These are phyloP conservation scores for Thalia dealbata DNA, from an alignment of 176 grass and related monocot species.

Conservation along the genomic window DNA sequence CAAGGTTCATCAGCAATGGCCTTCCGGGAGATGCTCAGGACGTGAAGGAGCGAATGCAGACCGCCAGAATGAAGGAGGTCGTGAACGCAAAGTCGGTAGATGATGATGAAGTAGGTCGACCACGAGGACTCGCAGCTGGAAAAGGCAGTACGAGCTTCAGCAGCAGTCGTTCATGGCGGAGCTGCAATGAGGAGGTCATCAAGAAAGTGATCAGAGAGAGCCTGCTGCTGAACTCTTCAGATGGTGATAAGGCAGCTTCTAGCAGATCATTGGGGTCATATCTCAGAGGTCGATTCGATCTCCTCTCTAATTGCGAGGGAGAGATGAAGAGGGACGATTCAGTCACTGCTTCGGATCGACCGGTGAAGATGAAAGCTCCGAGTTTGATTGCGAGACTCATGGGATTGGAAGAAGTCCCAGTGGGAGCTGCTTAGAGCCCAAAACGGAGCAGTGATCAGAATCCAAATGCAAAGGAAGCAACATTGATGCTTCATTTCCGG, in stretches of 20 bases:
- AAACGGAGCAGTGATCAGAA: background rate
- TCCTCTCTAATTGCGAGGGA: conserved; percentile 22
- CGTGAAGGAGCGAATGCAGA: conserved; percentile 43
- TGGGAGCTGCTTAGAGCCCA: background rate
- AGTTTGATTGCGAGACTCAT: conserved; percentile 80
- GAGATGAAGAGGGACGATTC: conserved; percentile 1
- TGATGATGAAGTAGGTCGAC: conserved; percentile 7
- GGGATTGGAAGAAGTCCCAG: conserved; percentile 57
- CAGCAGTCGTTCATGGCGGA: conserved; percentile 19
- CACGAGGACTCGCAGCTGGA: conserved; percentile 19
- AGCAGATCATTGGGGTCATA: conserved; percentile 33
- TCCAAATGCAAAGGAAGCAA: background rate
- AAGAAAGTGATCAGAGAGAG: conserved; percentile 58
- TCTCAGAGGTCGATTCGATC: conserved; percentile 6
- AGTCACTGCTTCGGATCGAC: background rate
- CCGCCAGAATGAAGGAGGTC: conserved; percentile 19
- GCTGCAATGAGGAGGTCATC: conserved; percentile 37
- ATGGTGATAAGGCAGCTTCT: conserved; percentile 37
- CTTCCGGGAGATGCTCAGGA: conserved; percentile 36
- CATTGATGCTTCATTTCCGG: background rate
- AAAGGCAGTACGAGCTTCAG: background rate
- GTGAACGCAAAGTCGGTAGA: conserved; percentile 31
- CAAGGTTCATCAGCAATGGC: conserved; percentile 40
- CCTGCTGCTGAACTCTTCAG: conserved; percentile 21
- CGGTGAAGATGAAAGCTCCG: conserved; percentile 31